Base-by-base conservation (phyloP, 1,284 basidiomycete genomes). In the Apiotrichum domesticum region DNA sequence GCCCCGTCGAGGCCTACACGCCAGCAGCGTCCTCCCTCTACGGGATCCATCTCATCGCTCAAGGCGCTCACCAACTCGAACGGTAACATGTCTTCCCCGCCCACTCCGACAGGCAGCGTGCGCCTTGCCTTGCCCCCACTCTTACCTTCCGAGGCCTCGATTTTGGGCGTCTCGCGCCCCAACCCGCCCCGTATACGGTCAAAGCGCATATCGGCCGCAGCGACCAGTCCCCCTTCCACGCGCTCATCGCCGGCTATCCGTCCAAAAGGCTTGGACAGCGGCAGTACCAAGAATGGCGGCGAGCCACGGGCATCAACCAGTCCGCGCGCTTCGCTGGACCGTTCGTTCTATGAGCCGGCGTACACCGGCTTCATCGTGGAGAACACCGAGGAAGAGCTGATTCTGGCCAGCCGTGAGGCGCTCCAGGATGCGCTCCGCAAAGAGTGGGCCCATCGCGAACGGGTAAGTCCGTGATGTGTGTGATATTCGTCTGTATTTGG, bases 381-480 rank as follows among this genome's bases (percentile, higher is more conserved):
- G 42, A 49, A 66, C 37, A 69, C 60, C 11, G 73, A 72, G 47
- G 67, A 69, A 14, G 67, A 68, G 45, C 52, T 73, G 5, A 51
- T 34, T 3, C 35, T 59, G 32, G 70, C 70, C 1, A 60, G 65
- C 32, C 55, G 64, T 33, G 63, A 67, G 11, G 67, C 63, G 9
- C 54, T 75, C 46, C 64, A 66, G 54, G 42, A 52, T 15, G 68
- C 68, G 0, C 55, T 75, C 42, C 62, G 59, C 35, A 61, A 58
- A 13, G 65, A 69, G 52, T 75, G 73, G 72, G 45, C 57, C 6
- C 51, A 58, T 13, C 52, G 61, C n/a, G 73, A 74, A 44, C 56
- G 63, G 62, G 73, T 74, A 51, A 15, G 68, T 65, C 32, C 14
- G 21, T 54, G 40, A 39, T 21, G 21, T 21, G 13, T 13, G 37